Evolutionary conservation across 768 basidiomycete genomes (phyloP), one percentile per base, ranked within the genome.

Genomic region (Cantharellus anzutake): DNA sequence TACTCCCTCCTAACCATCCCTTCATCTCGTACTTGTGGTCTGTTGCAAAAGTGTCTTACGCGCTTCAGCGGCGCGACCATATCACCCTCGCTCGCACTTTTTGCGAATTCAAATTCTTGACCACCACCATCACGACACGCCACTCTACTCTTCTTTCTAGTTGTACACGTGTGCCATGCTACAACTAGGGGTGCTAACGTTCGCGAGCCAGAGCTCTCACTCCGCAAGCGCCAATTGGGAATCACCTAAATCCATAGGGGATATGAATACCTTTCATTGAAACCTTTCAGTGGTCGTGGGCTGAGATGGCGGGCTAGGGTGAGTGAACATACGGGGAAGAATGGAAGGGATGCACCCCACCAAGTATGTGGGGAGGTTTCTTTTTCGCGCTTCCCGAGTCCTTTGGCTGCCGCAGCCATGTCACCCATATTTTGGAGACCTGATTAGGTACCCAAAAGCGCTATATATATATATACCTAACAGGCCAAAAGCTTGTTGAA

Each of bases 161-260:
- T 20, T 7, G 7, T 48, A 20, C 44, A 20, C 7, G 7, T 48
- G 44, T 48, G 44, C 44, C 44, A 48, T 20, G 7, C 20, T 20
- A 7, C 44, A 20, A 48, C 37, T 44, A 61, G 61, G 59, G 5
- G 20, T 51, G 3, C 61, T 58, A 2, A 58, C 61, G 37, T 61
- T 61, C 59, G 4, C 20, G 39, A n/a, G 58, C 39, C 3, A 41
- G 61, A 29, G 39, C 34, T 16, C 57, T 62, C 3, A 61, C 58
- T 44, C 60, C 5, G 59, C 57, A 40, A 34, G 48, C 34, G 50
- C 42, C 29, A 59, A 38, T 14, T 62, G 61, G 61, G 50, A 38
- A 5, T 42, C 57, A 41, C 58, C 58, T 51, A 62, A 60, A 51
- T 51, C 61, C 4, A 52, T 62, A 51, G 60, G 59, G 16, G 11